Evolutionary conservation across 768 basidiomycete genomes (phyloP), one percentile per base, ranked within the genome.

Genomic region (Amylocystis lapponica): DNA sequence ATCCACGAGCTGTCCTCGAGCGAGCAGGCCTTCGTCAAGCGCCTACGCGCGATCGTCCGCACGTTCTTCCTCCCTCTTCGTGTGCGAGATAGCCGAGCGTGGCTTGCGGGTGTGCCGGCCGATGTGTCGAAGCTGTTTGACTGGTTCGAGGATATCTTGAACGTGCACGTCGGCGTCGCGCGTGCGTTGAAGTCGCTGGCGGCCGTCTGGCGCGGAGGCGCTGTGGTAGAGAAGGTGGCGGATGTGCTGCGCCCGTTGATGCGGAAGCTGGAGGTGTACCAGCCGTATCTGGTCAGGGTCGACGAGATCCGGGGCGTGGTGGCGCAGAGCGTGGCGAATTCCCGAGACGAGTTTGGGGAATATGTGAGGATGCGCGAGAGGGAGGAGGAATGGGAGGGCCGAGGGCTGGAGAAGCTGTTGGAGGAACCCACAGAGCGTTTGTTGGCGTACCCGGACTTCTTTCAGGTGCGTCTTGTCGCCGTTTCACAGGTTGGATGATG

Each of bases 61-160:
- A 62, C 84, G 5, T 93, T 92, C 58, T 75, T 92, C 22, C 67
- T 78, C 4, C 93, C 92, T 0, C 72, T 96, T 8, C 81, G 88
- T 7, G 70, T 78, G 3, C 78, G 82, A 47, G 74, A 83, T 51
- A 80, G 74, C 36, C 78, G 78, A 39, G 58, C 68, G 2, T 96
- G 92, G 89, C 83, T 95, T 27, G 66, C 78, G 1, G 91, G 91
- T 14, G 75, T 97, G 14, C 90, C 91, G 1, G 48, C 66, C 2
- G 74, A 80, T 27, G 70, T 91, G 11, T 72, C 81, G 1, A 76
- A 79, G 10, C 69, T 92, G 17, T 80, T 97, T 47, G 90, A 93
- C 61, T 90, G 87, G 83, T 65, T 94, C 38, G 90, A 94, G 51
- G 88, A 90, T 52, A 87, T 97, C 47, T 69, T 84, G 9, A 80